Base-by-base conservation (phyloP, 495 filamentous ascomycete species). In the Tuber calosporum region DNA sequence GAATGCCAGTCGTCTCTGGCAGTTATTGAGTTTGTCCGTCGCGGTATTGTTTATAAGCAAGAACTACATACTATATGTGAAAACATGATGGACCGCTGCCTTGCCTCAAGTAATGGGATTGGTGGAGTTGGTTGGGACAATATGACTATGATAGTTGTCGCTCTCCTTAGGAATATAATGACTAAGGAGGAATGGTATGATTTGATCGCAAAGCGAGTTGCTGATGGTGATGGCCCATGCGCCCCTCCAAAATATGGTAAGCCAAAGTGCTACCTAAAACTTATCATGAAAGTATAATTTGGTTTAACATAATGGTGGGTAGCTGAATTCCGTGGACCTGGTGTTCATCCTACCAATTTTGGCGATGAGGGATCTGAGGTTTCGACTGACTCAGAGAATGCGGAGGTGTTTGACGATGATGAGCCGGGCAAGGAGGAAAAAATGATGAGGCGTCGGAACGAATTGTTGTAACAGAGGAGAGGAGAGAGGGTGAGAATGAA, bases 31-130 rank as follows among this genome's bases (percentile, higher is more conserved):
- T 99, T 98, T 81, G 96, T 98, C 76, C 88, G 95, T 80, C 89
- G 96, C 76, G 96, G 95, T 48, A 96, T 98, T 82, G 93, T 92
- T 30, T 93, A 93, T 34, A 95, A 96, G 85, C 95, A 99, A 84
- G 90, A 93, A 42, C 87, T 99, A 30, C 88, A 92, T 68, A 89
- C 90, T 80, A 97, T 99, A 80, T 97, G 93, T 83, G 95, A 99
- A 85, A 99, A 99, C 85, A 95, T 99, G 93, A 99, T 99, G 95
- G 94, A 98, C 85, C 98, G 97, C 84, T 99, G 95, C 82, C 87
- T 98, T 71, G 92, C 95, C 40, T 93, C 93, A 69, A 97, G 95
- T 86, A 94, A 93, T 79, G 95, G 98, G 83, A 97, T 94, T 58
- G 95, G 95, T 42, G 95, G 95, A 67, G 95, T 99, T 69, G 95